Base-by-base conservation (phyloP, 1,139 yeast species). In the Citeromyces siamensis region DNA sequence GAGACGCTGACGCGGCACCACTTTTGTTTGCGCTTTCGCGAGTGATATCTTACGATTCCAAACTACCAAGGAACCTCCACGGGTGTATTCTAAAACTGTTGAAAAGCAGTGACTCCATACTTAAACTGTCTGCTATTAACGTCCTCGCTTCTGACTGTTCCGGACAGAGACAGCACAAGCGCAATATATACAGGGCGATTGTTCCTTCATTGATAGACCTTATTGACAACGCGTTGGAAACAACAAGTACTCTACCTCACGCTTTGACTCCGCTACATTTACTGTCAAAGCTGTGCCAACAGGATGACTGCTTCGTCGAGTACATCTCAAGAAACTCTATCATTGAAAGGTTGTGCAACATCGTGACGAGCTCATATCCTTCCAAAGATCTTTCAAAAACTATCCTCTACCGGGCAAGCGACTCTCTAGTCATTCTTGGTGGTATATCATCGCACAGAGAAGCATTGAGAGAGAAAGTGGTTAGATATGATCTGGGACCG, bases 1-100 rank as follows among this genome's bases (percentile, higher is more conserved):
- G 28, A 8, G 28, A 23, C 13, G 10, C 28, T 4, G 28, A 12
- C 10, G 28, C 55, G 7, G 43, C 54, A 6, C 58, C 61, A 1
- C 37, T 56, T 22, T 32, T 58, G 6, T 53, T 47, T 33, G 50
- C 61, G 0, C 37, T 57, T 6, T 42, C 59, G 0, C 53, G 54
- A 32, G 27, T 58, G n/a, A 35, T 57, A 6, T 42, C 45, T n/a
- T 10, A 12, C 28, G 28, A 23, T 23, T 6, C 5, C 5, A 58
- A 60, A 36, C 56, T 72, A 53, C 66, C 72, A 1, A 40, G 42
- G 22, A 50, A 53, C 10, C 37, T 54, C 5, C 55, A 52, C 23
- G 56, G 54, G 38, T 47, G 50, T 4, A 38, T 57, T 20, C 46
- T 49, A 2, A 47, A 58, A 2, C 45, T 55, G 6, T 41, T 58